Conservation (phyloP, 768 basidiomycete species). For the Rhizopogon vinicolor region DNA sequence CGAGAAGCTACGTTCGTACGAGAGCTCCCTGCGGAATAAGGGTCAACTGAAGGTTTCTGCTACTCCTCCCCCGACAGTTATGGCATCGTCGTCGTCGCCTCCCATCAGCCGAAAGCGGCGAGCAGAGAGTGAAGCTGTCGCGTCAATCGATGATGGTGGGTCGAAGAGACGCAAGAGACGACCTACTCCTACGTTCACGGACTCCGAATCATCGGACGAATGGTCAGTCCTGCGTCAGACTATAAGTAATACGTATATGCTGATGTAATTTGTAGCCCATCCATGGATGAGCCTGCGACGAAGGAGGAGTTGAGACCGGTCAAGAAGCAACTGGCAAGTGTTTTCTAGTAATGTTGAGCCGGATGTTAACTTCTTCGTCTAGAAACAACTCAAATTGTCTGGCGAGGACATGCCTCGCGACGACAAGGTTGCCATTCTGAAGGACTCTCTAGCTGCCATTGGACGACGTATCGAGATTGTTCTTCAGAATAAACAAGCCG, state of each 20-base stretch:
- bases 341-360: not conserved
- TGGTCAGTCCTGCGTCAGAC: conserved; percentile 52
- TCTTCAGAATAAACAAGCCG: conserved; percentile 65
- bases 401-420: conserved; percentile 93
- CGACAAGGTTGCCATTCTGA: conserved; percentile 93
- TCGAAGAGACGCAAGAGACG: conserved; percentile 81
- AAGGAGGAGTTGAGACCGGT: conserved; percentile 96
- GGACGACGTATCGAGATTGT: conserved; percentile 89
- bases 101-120: conserved; percentile 56
- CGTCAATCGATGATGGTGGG: conserved; percentile 69
- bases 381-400: conserved; percentile 95
- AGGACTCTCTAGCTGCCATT: conserved; percentile 92
- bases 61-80: conserved; percentile 71
- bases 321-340: conserved; percentile 86
- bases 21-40: conserved; percentile 70
- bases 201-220: conserved; percentile 89
- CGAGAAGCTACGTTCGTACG: conserved; percentile 87
- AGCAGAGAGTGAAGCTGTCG: conserved; percentile 82
- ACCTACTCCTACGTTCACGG: conserved; percentile 95
- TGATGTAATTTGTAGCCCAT: conserved; percentile 51
- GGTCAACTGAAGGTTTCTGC: conserved; percentile 66
- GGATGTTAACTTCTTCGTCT: conserved; percentile 8
- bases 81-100: conserved; percentile 55
- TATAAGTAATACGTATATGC: not conserved
- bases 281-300: conserved; percentile 90